Conservation (phyloP, 2,329 filamentous ascomycete genomes). For the Ceratocystis destructans region DNA sequence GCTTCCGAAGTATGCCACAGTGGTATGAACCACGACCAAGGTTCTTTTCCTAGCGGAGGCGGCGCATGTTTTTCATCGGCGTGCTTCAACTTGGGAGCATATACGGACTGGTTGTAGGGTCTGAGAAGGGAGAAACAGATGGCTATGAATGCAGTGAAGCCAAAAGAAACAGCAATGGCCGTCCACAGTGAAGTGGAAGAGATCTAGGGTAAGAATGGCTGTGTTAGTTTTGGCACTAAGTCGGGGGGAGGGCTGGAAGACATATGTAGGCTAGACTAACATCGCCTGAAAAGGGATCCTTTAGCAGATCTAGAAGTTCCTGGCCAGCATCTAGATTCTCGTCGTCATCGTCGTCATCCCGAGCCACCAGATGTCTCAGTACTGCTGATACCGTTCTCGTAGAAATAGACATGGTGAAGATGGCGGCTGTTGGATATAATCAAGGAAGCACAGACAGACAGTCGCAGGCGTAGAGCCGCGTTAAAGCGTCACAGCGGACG, state of each 20-base stretch:
- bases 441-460: neutral
- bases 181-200: constrained; percentile 51
- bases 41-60: constrained; percentile 70
- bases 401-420: neutral
- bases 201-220: constrained; percentile 6
- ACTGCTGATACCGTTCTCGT: constrained; percentile 1
- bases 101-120: constrained; percentile 82
- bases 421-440: neutral
- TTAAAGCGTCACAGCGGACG: constrained; percentile 4
- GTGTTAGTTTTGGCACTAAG: constrained; percentile 11
- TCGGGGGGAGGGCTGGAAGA: neutral
- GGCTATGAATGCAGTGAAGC: constrained; percentile 58
- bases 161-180: constrained; percentile 67
- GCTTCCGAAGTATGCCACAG: constrained; percentile 65
- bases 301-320: constrained; percentile 36
- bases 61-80: constrained; percentile 82
- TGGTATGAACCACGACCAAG: constrained; percentile 75
- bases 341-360: neutral
- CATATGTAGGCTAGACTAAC: constrained; percentile 26
- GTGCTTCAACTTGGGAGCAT: constrained; percentile 86
- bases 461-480: constrained; percentile 2
- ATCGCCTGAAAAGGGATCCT: constrained; percentile 37
- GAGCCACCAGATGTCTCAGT: constrained; percentile 9
- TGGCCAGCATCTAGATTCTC: constrained; percentile 26
- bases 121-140: constrained; percentile 77